Percentiles rank a stretch among this genome's conserved stretches.
These are phyloP conservation scores for Leishmania arabica DNA, from an alignment of 208 protist species.

Conservation along the genomic window DNA sequence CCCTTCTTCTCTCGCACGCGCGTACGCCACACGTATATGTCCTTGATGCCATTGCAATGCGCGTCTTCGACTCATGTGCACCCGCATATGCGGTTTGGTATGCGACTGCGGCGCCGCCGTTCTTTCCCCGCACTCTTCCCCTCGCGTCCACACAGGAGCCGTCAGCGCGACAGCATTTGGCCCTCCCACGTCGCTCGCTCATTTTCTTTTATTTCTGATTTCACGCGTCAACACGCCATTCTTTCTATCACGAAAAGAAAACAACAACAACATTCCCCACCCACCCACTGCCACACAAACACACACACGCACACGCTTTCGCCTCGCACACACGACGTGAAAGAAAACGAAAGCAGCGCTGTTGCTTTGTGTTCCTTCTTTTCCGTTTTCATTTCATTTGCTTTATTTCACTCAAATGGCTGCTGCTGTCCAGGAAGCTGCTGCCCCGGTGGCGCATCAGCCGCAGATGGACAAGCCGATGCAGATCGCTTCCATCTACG, in stretches of 20 bases:
- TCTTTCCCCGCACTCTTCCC: neutral
- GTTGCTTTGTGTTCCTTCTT: neutral
- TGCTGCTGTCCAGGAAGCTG: slow-evolving; percentile 29
- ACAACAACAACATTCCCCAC: slow-evolving; percentile 6
- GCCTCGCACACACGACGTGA: neutral
- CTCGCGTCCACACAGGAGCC: neutral
- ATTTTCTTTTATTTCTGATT: slow-evolving; percentile 33
- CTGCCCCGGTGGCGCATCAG: slow-evolving; percentile 24
- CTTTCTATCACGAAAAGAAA: slow-evolving; percentile 7
- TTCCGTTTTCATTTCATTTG: neutral
- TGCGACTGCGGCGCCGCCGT: neutral
- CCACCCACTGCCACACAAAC: neutral
- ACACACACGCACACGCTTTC: neutral
- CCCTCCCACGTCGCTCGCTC: slow-evolving; percentile 17
- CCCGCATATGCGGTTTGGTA: neutral
- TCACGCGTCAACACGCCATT: neutral
- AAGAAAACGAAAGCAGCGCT: neutral
- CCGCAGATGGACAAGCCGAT: slow-evolving; percentile 60
- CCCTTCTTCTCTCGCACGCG: neutral
- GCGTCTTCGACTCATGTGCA: neutral
- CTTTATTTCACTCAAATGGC: neutral
- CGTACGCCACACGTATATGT: too few relatives aligned
- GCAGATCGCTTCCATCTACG: slow-evolving; percentile 97
- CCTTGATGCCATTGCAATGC: neutral
- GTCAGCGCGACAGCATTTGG: slow-evolving; percentile 18